Evolutionary conservation across 805 yeast genomes (phyloP).

Genomic region (Nakazawaea ambrosiae): DNA sequence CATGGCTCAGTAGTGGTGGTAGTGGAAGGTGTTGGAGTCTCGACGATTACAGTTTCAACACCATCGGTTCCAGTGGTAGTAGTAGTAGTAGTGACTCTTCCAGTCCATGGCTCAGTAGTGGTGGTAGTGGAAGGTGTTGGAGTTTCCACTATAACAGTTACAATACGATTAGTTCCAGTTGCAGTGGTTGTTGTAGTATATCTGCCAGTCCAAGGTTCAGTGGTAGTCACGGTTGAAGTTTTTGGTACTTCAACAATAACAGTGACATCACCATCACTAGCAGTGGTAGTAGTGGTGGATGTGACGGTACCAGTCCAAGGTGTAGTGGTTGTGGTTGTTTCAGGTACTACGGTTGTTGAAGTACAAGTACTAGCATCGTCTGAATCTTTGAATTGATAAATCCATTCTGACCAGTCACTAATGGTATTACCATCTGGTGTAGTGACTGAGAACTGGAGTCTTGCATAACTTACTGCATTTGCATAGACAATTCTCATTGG

Average conservation of each 20-base stretch:
- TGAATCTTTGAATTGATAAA: neutral
- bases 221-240: neutral
- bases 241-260: neutral
- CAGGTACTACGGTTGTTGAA: neutral
- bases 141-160: neutral
- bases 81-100: too few relatives aligned
- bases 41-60: too few relatives aligned
- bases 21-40: too few relatives aligned
- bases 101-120: too few relatives aligned
- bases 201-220: neutral
- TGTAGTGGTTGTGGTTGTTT: neutral
- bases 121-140: too few relatives aligned
- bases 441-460: slow-evolving; percentile 14
- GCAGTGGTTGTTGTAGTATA: neutral
- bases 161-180: neutral
- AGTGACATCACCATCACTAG: neutral
- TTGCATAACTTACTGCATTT: slow-evolving; percentile 15
- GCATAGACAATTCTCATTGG: slow-evolving; percentile 21
- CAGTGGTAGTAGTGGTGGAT: neutral
- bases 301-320: neutral
- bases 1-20: too few relatives aligned
- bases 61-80: too few relatives aligned
- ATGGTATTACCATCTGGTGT: slow-evolving; percentile 19
- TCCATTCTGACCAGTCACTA: slow-evolving; percentile 8
- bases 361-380: neutral